Evolutionary conservation across 2,329 filamentous ascomycete species (phyloP).

Genomic region (Thielaviopsis punctulata): DNA sequence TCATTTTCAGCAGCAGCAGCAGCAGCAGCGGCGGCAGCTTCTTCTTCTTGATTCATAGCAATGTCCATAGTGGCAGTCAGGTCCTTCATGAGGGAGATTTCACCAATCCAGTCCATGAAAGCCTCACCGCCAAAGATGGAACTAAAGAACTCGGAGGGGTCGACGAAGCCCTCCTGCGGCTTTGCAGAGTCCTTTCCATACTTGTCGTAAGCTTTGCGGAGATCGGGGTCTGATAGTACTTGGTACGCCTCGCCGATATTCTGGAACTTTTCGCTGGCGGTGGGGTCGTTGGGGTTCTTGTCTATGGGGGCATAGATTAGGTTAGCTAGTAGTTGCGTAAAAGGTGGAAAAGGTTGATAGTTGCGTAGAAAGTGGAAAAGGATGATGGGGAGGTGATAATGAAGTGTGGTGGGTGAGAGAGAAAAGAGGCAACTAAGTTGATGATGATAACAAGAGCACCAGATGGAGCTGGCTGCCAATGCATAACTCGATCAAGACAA

Average conservation of each 20-base stretch:
- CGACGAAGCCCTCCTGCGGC: conserved; percentile 81
- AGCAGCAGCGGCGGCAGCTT: conserved; percentile 41
- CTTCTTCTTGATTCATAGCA: conserved; percentile 65
- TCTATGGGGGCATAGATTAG: conserved; percentile 33
- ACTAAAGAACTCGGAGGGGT: conserved; percentile 93
- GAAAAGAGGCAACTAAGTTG: no score
- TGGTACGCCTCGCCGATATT: conserved; percentile 96
- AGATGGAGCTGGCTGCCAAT: no score
- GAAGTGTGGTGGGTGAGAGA: no score
- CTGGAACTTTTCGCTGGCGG: conserved; percentile 86
- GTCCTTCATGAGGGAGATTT: conserved; percentile 97
- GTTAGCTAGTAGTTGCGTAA: conserved; percentile 2
- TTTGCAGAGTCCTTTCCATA: conserved; percentile 90
- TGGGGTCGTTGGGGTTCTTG: conserved; percentile 80
- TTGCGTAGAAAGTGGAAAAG: no score
- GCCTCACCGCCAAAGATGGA: conserved; percentile 97
- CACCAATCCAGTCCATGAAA: conserved; percentile 90
- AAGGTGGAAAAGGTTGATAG: background rate
- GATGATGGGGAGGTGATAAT: no score
- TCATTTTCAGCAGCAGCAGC: conserved; percentile 23
- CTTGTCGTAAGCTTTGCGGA: conserved; percentile 89
- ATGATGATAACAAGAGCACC: no score
- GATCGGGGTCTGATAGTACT: conserved; percentile 75
- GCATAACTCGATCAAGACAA: background rate
- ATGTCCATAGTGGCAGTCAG: conserved; percentile 98